Percentiles rank a stretch among this genome's conserved stretches.
These are phyloP conservation scores for Pascua guehoae DNA, from an alignment of 1,284 basidiomycete genomes.

Conservation along the genomic window DNA sequence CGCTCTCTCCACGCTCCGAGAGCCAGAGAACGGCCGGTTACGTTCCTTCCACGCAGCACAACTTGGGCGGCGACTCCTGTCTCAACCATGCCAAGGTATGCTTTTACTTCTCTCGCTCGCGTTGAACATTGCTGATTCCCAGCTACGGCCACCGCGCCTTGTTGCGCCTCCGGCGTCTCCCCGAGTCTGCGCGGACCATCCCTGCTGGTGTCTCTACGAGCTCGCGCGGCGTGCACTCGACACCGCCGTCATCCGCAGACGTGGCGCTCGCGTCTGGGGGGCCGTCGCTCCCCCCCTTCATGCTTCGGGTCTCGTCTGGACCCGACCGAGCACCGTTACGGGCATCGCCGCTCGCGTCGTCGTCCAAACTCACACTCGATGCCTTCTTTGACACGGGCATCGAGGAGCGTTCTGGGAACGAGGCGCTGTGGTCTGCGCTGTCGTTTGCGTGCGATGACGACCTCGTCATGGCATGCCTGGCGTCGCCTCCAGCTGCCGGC, in stretches of 20 bases:
- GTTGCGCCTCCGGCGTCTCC: conserved; percentile 9
- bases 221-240: background rate
- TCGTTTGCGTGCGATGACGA: conserved; percentile 26
- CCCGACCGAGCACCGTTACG: background rate
- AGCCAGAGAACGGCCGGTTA: too few species aligned
- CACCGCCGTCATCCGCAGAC: background rate
- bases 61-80: too few species aligned
- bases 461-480: conserved; percentile 20
- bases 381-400: conserved; percentile 7
- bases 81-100: conserved; percentile 11
- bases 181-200: background rate
- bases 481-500: background rate
- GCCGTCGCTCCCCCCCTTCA: too few species aligned
- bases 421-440: conserved; percentile 5
- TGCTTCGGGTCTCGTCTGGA: too few species aligned
- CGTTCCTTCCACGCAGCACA: too few species aligned
- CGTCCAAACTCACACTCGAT: conserved; percentile 29
- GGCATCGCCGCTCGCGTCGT: conserved; percentile 22
- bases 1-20: too few species aligned
- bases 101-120: background rate
- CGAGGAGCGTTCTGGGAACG: background rate
- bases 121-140: background rate
- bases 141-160: conserved; percentile 11
- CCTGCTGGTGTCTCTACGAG: background rate
- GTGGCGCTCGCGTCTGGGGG: background rate